Evolutionary conservation across 1,139 yeast genomes (phyloP), one percentile per base, ranked within the genome.

Genomic region (Geotrichum restrictum): DNA sequence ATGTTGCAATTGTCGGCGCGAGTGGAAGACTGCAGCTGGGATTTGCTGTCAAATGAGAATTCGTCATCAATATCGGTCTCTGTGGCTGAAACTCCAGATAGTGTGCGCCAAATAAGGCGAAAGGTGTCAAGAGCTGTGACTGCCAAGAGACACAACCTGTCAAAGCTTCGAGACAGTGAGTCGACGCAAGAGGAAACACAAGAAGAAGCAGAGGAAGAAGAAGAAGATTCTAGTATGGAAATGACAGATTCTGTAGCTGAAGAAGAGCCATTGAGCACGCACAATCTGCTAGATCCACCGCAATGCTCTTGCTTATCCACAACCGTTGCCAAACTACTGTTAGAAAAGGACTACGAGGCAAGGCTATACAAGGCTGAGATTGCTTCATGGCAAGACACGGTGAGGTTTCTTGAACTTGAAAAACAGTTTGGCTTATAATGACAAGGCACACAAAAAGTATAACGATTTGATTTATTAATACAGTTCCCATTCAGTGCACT

Each of bases 281-380:
- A n/a, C 14, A 16, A 34, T n/a, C 18, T n/a, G n/a, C 18, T 34
- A 16, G 16, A 13, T n/a, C 37, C 14, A 34, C 37, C 14, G 37
- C 37, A 11, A 13, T 37, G 41, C 41, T 19, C 27, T 13, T 37
- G 41, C 19, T 21, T 16, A 21, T 11, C 27, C 19, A 18, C 41
- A 16, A 37, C 27, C 10, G n/a, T 37, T 3, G 31, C 8, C n/a
- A 18, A 22, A n/a, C 21, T 41, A n/a, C 14, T 11, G 11, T 19
- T 41, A 14, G 24, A 41, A 16, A 14, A 19, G 22, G 36, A 41
- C 3, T 41, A 27, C 45, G 45, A 41, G 24, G 36, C 45, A 29
- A 14, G 10, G 2, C 45, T 41, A 2, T 41, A 29, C 36, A n/a
- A 29, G 8, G 21, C 21, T 6, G 45, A 41, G 22, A 41, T 41